Evolutionary conservation across 31 red algal genomes (phyloP), one percentile per base, ranked within the genome.

Genomic region (Endocladia muricata): DNA sequence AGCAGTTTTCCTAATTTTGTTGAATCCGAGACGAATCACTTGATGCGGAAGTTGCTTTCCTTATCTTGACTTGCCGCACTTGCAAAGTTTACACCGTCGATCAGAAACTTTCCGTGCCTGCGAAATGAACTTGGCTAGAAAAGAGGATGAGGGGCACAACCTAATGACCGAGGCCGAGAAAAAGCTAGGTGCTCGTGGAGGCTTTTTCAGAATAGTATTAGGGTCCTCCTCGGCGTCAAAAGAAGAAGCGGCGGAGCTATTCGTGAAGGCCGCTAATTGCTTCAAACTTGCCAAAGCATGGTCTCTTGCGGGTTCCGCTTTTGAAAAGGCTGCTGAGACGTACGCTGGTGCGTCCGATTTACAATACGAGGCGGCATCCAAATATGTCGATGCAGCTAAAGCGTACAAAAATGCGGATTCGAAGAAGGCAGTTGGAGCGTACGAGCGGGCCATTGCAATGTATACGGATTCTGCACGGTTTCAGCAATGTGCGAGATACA

Each of bases 351-450:
- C 76, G 30, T 75, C 91, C 21, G 88, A 92, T 17, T 81, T 81
- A 62, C 40, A 73, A 11, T 82, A 92, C 82, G 91, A 94, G 42
- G 91, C 95, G 3, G 92, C 91, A 7, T 83, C 82, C 1, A 85
- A 91, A 70, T 94, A 92, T 78, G 69, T 62, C 8, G 95, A 98
- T 34, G 95, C 95, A 41, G 95, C 92, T 31, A 93, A 94, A 52
- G 73, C 88, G n/a, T 91, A 91, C 73, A 83, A 88, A 55, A 74
- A 79, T 54, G 83, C 73, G 0, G 79, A 86, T 30, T 61, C 84
- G 13, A 70, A 22, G 23, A 90, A 82, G 28, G 82, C 88, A 30
- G 65, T 88, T 19, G 77, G 29, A 15, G 84, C 88, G 15, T 84
- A 88, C 42, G 84, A 92, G 57, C 73, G 74, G 23, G 94, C 94